A percentile compares a stretch with the other conserved stretches of the same genome.
These are phyloP conservation scores for Cordyceps cicadae DNA, from an alignment of 2,329 filamentous ascomycete species.

Conservation along the genomic window DNA sequence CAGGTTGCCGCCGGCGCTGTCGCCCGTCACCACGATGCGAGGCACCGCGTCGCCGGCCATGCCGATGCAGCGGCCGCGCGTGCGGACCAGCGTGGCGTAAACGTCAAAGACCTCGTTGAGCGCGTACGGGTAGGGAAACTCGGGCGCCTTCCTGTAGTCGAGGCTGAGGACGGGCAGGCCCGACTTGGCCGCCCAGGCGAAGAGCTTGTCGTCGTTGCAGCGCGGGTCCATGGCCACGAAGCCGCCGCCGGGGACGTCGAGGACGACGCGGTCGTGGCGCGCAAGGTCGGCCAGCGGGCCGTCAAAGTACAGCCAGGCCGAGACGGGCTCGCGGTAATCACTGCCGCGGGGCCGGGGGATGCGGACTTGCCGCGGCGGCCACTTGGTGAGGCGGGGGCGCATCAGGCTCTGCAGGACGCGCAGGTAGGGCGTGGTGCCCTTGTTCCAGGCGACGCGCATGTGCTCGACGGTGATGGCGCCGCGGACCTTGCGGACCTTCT, in stretches of 20 bases:
- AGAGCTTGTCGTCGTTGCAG: conserved; percentile 81
- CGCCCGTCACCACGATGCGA: conserved; percentile 37
- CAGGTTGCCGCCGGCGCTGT: conserved; percentile 42
- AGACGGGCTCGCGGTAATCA: conserved; percentile 73
- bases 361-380: conserved; percentile 71
- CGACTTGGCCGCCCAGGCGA: conserved; percentile 84
- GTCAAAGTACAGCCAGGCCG: conserved; percentile 90
- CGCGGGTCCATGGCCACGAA: conserved; percentile 97
- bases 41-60: conserved; percentile 33
- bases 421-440: conserved; percentile 81
- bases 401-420: conserved; percentile 62
- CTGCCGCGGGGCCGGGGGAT: conserved; percentile 75
- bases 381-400: conserved; percentile 70
- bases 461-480: conserved; percentile 85
- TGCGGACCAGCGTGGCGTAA: conserved; percentile 29
- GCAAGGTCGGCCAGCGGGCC: conserved; percentile 71
- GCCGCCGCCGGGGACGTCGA: conserved; percentile 89
- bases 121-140: conserved; percentile 40
- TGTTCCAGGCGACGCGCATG: conserved; percentile 89
- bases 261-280: conserved; percentile 66
- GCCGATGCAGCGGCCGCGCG: conserved; percentile 34
- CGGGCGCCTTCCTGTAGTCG: conserved; percentile 61
- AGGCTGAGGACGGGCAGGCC: conserved; percentile 84
- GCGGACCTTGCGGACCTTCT: conserved; percentile 88
- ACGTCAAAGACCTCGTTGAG: conserved; percentile 44